Base-by-base conservation (phyloP, 208 protist genomes). In the Trypanosoma theileri region DNA sequence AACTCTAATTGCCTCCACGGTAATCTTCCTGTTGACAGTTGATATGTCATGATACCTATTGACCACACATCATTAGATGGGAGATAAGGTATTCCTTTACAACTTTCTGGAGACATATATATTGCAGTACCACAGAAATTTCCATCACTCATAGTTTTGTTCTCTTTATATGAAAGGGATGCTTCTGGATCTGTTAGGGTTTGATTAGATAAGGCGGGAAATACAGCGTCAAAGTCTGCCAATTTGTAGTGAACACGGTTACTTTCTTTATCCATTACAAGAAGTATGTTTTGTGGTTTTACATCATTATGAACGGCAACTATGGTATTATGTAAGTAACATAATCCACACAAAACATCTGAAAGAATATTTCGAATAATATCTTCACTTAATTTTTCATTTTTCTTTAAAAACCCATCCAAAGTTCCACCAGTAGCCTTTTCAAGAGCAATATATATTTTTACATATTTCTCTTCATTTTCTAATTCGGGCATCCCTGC, bases 31-130 rank as follows among this genome's bases (percentile, higher is more conserved):
- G 88, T 91, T 12, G 70, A 79, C 48, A 96, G 72, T 59, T 93
- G 80, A 68, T 86, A 92, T 28, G 75, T 75, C 16, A 84, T 85
- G 46, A 96, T 80, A 41, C 90, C 90, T 3, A 96, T 54, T 1
- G 90, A 92, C 88, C 90, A 96, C 7, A 92, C 68, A 73, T 96
- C 90, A 62, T 90, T 96, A 51, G 79, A 68, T 3, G 78, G 35
- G 19, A 81, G 58, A 60, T 68, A 78, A 9, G 48, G 62, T 14
- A 92, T 24, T 11, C 87, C 88, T 11, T 87, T 61, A 55, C 90
- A 92, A 55, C 78, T 79, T 58, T 96, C 85, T 4, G 90, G 90
- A 11, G 90, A 93, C 87, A 96, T 93, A 66, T 87, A 93, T 9
- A 69, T 28, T 0, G 77, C 65, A 3, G 90, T 94, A 6, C 90